Conservation (phyloP, 352 stramenopile genomes). For the Phytophthora pseudosyringae region DNA sequence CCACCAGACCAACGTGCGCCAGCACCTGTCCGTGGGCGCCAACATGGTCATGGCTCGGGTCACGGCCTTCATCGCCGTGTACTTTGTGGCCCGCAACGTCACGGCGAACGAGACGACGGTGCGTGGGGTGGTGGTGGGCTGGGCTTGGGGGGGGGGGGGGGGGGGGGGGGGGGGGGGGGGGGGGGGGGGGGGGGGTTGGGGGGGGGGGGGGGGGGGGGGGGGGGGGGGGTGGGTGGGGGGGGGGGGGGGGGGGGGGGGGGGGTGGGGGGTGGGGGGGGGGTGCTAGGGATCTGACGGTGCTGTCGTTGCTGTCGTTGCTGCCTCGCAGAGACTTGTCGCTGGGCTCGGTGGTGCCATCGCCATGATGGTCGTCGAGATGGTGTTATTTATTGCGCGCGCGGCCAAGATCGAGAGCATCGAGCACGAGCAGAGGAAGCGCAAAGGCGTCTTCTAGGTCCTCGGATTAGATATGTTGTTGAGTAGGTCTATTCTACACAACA, state of each 20-base stretch:
- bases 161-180: background rate
- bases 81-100: constrained; percentile 72
- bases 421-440: constrained; percentile 45
- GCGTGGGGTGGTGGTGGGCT: background rate
- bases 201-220: no score
- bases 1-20: constrained; percentile 68
- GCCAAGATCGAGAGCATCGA: constrained; percentile 75
- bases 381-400: constrained; percentile 82
- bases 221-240: no score
- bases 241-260: no score
- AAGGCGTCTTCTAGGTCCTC: constrained; percentile 41
- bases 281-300: constrained; percentile 11
- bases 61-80: constrained; percentile 81
- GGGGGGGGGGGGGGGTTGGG: background rate
- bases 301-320: constrained; percentile 11
- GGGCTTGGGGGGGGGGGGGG: background rate
- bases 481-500: constrained; percentile 3
- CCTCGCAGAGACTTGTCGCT: constrained; percentile 58
- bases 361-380: constrained; percentile 92
- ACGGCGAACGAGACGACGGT: constrained; percentile 84
- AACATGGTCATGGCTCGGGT: constrained; percentile 89
- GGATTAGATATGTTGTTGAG: constrained; percentile 3
- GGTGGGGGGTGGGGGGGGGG: no score
- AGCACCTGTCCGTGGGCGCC: constrained; percentile 82
- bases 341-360: constrained; percentile 74